Evolutionary conservation across 345 rosid genomes (phyloP).

Genomic region (Angophora floribunda): DNA sequence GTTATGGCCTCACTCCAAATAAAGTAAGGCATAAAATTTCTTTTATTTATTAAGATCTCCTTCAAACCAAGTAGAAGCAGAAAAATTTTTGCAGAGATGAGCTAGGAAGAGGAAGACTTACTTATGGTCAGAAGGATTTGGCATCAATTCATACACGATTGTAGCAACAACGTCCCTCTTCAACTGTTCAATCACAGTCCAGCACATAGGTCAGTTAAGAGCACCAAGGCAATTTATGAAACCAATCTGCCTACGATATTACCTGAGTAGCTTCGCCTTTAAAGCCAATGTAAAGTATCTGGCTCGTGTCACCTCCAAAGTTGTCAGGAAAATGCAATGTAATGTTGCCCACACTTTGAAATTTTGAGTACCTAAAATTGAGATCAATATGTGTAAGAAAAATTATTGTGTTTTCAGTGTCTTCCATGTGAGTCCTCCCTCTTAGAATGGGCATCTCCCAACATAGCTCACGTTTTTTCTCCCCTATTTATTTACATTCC

Average conservation of each 20-base stretch:
- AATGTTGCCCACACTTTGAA: conserved; percentile 81
- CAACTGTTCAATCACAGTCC: conserved; percentile 34
- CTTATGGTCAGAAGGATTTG: conserved; percentile 99
- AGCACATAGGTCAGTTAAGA: conserved; percentile 1
- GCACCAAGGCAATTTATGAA: neutral
- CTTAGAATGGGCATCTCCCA: neutral
- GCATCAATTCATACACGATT: conserved; percentile 81
- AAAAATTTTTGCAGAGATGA: neutral
- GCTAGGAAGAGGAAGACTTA: conserved; percentile 28
- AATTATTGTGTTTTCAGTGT: neutral
- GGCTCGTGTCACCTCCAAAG: conserved; percentile 74
- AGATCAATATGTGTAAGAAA: neutral
- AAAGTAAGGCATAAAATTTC: neutral
- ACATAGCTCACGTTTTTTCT: neutral
- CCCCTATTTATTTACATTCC: neutral
- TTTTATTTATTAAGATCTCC: neutral
- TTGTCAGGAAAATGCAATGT: conserved; percentile 96
- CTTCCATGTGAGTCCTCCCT: neutral
- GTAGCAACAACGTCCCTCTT: conserved; percentile 91
- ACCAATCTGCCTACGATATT: conserved; percentile 3
- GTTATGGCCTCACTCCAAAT: neutral
- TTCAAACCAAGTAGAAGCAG: neutral
- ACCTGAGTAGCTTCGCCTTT: conserved; percentile 99
- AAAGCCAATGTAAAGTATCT: conserved; percentile 81
- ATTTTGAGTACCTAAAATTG: conserved; percentile 59